Conservation (phyloP, 805 yeast genomes). For the Suhomyces sp. region DNA sequence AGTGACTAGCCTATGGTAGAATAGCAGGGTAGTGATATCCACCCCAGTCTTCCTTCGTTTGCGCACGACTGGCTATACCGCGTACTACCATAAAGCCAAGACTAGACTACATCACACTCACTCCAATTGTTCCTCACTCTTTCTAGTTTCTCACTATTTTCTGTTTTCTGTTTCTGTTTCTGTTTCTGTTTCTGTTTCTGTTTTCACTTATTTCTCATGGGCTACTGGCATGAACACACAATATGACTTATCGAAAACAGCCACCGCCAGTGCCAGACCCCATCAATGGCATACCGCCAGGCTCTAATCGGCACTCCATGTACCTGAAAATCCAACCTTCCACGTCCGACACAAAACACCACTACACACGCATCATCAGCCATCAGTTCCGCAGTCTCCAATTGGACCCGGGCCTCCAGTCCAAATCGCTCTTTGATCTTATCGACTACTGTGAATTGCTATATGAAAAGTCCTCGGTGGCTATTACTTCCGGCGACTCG, state of each 20-base stretch:
- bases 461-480: conserved; percentile 30
- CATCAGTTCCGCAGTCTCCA: conserved; percentile 38
- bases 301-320: background rate
- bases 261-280: background rate
- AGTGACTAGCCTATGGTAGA: no score
- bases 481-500: background rate
- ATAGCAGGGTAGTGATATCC: no score
- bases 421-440: conserved; percentile 39
- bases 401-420: conserved; percentile 25
- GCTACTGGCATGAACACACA: background rate
- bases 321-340: background rate
- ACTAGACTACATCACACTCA: no score
- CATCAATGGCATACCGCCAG: background rate
- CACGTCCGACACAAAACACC: conserved; percentile 8
- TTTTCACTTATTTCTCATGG: no score
- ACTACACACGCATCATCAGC: conserved; percentile 26
- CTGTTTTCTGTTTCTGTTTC: no score
- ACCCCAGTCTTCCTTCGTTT: no score
- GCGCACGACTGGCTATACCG: no score
- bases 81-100: no score
- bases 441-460: conserved; percentile 39
- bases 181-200: no score
- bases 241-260: conserved; percentile 1
- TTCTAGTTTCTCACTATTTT: no score
- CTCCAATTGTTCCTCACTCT: no score